Conservation (phyloP, 2,329 filamentous ascomycete genomes). For the Fusarium sp. region DNA sequence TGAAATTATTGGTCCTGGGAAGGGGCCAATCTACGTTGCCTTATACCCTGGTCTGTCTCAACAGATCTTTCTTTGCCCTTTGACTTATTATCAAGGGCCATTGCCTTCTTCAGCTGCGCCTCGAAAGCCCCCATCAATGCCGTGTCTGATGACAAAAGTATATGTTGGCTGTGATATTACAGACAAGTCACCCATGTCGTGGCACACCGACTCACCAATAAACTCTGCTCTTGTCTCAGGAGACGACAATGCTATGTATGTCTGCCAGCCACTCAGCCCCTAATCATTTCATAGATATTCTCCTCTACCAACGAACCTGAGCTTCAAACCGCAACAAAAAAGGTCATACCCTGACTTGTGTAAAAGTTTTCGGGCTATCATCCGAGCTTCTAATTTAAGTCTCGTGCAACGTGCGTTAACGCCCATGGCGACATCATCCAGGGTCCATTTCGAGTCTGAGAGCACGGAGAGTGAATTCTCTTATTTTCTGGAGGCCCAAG, state of each 20-base stretch:
- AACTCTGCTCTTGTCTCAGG: constrained; percentile 16
- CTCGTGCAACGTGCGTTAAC: background rate
- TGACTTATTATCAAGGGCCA: constrained; percentile 1
- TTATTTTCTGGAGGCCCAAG: constrained; percentile 5
- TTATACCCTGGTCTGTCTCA: background rate
- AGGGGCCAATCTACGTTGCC: constrained; percentile 30
- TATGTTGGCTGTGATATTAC: constrained; percentile 10
- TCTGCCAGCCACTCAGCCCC: background rate
- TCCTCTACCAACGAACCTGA: background rate
- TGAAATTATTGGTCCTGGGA: constrained; percentile 20
- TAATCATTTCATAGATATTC: background rate
- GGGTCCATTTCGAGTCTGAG: constrained; percentile 3
- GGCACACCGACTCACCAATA: constrained; percentile 14
- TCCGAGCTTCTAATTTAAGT: constrained; percentile 22
- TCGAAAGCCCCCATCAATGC: constrained; percentile 29
- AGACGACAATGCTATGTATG: constrained; percentile 8
- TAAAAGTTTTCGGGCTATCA: background rate
- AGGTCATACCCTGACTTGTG: background rate
- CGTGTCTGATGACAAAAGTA: constrained; percentile 13
- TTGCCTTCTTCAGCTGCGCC: constrained; percentile 18
- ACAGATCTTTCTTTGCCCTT: constrained; percentile 4
- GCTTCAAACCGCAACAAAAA: background rate
- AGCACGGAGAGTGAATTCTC: background rate
- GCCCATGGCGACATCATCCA: background rate
- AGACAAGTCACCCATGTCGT: constrained; percentile 14